Evolutionary conservation across 306 rosid species (phyloP), one percentile per base, ranked within the genome.

Genomic region (Lotus japonicus): DNA sequence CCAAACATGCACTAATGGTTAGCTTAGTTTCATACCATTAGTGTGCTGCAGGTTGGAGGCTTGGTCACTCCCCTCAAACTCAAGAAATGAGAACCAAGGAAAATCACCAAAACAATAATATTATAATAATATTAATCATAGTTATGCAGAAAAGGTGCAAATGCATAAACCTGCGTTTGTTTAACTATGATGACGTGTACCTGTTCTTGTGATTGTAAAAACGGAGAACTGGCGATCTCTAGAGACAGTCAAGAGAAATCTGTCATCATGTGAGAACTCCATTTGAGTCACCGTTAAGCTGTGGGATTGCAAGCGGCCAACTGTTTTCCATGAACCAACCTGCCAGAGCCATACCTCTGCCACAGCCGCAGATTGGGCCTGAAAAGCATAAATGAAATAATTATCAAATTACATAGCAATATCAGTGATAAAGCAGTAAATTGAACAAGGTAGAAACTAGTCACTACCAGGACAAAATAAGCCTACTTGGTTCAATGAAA

Each of bases 271-370:
- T 3, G 96, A 94, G 80, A 94, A 94, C 72, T 90, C 89, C 96
- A 94, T 79, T 79, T 90, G 96, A 2, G 95, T 90, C 39, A 94
- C 96, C 5, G 99, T 94, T 78, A 94, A 85, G 79, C 81, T 85
- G 82, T 94, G 99, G 38, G 95, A 85, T 73, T 82, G 95, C 87
- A 94, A 66, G 35, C 80, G 95, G 52, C 90, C 92, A 9, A 90
- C 90, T 39, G 84, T 86, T 77, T 88, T 94, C 99, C 99, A 90
- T 16, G 92, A 88, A 71, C 95, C 97, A 42, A 88, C 95, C 80
- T 82, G 73, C 99, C 99, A 94, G 48, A 94, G 92, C 99, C 99
- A 90, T 66, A 94, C 86, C 73, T 88, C 99, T 49, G 96, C 97
- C 10, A 84, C 87, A 11, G 85, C 66, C 50, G 89, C 84, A 13